Base-by-base conservation (phyloP, 345 rosid genomes). In the Cardamine occulta region DNA sequence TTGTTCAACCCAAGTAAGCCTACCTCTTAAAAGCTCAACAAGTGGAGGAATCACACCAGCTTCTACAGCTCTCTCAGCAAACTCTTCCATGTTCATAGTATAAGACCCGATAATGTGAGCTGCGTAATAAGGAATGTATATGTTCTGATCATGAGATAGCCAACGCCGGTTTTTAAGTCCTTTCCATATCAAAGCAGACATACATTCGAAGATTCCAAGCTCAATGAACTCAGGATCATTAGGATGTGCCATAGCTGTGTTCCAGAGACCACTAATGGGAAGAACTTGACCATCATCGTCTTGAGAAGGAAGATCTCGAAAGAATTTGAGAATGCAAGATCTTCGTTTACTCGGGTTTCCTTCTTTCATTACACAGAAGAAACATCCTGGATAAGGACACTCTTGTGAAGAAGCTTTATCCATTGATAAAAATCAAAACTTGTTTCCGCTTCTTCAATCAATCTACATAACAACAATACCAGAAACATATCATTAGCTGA, bases 241-340 rank as follows among this genome's bases (percentile, higher is more conserved):
- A 12, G 99, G 99, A 80, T 96, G 98, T 21, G 99, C 98, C 99
- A 93, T 96, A 48, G 99, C 99, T 57, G 99, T 96, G 86, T 96
- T 96, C 99, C 99, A 96, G 29, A 96, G 91, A 45, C 99, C 99
- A 68, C 99, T 96, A 63, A 96, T 93, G 13, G 99, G 97, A 63
- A 96, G 95, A 68, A 96, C 99, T 80, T 93, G 99, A 52, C 95
- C 98, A 76, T 95, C 96, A 66, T 89, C 97, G 75, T 95, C 98
- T 66, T 90, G 97, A 23, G 91, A 87, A 80, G 98, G 98, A 76
- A 95, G 93, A 70, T 96, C 99, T 45, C 96, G 76, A 66, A 96
- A 96, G 85, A 93, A 96, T 80, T 93, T 96, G 80, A 88, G 77
- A 70, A 93, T 93, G 77, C 97, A 88, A 0, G 91, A 91, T 77